A percentile compares a stretch with the other conserved stretches of the same genome.
phyloP scores from a whole-genome alignment of 78 protist genomes.

The Anaeramoeba flamelloides region DNA sequence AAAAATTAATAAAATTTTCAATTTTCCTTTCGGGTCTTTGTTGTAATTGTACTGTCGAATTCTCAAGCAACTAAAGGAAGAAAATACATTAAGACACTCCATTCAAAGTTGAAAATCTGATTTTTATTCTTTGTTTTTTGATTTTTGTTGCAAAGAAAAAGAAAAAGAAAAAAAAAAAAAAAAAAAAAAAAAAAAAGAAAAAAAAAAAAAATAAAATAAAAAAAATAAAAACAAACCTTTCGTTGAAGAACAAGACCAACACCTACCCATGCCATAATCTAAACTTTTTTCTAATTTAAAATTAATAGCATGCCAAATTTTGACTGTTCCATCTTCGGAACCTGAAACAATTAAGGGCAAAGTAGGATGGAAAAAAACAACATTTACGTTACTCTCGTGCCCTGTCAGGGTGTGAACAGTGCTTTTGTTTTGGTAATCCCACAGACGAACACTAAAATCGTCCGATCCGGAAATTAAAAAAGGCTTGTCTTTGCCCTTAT shows the following conservation, averaged over 20 bases:
- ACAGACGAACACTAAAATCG: conserved; percentile 69
- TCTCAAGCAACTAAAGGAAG: too few species aligned
- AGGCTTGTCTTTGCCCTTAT: conserved; percentile 75
- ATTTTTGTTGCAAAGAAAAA: too few species aligned
- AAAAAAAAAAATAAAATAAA: too few species aligned
- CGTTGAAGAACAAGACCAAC: conserved; percentile 46
- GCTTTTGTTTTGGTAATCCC: conserved; percentile 89
- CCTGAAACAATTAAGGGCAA: conserved; percentile 3
- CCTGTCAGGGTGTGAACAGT: conserved; percentile 71
- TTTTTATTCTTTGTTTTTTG: too few species aligned
- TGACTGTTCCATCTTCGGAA: conserved; percentile 28
- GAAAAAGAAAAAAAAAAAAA: too few species aligned
- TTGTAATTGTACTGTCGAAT: too few species aligned
- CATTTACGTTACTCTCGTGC: background rate
- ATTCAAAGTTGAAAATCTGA: too few species aligned
- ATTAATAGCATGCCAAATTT: conserved; percentile 76
- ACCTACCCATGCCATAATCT: conserved; percentile 76
- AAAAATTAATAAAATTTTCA: too few species aligned
- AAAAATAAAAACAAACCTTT: too few species aligned
- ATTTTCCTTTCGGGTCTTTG: too few species aligned
- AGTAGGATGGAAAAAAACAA: conserved; percentile 5
- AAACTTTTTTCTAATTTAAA: conserved; percentile 67
- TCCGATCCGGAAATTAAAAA: conserved; percentile 91
- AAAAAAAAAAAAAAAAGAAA: too few species aligned
- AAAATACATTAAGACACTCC: too few species aligned